Evolutionary conservation across 345 rosid species (phyloP).

Genomic region (Rhodamnia rubescens): DNA sequence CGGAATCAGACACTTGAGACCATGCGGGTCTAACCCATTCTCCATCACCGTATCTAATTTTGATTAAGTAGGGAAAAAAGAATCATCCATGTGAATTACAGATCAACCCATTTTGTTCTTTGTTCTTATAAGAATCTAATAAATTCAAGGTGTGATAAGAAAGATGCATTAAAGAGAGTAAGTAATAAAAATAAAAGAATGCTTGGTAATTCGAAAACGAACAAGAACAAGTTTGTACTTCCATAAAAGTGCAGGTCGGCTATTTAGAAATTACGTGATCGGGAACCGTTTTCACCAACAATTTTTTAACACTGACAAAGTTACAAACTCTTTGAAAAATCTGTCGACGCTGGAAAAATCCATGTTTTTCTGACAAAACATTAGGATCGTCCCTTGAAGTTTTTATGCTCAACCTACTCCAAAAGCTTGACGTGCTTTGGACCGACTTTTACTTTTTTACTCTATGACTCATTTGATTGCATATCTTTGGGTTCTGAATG

Average conservation of each 20-base stretch:
- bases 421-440: background rate
- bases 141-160: background rate
- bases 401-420: background rate
- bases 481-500: no score
- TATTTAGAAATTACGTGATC: fast-evolving
- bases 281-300: background rate
- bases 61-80: background rate
- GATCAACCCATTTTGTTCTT: background rate
- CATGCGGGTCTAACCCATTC: background rate
- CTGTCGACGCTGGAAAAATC: fast-evolving
- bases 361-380: background rate
- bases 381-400: background rate
- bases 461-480: no score
- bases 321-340: background rate
- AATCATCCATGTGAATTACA: background rate
- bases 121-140: background rate
- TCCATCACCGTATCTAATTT: background rate
- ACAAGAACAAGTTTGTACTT: background rate
- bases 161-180: background rate
- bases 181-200: background rate
- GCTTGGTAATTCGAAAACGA: background rate
- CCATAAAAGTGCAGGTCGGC: background rate
- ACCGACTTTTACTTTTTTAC: background rate
- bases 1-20: background rate
- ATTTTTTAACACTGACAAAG: background rate